phyloP scores from a whole-genome alignment of 73 alveolate genomes.

The Uronychia setigera region DNA sequence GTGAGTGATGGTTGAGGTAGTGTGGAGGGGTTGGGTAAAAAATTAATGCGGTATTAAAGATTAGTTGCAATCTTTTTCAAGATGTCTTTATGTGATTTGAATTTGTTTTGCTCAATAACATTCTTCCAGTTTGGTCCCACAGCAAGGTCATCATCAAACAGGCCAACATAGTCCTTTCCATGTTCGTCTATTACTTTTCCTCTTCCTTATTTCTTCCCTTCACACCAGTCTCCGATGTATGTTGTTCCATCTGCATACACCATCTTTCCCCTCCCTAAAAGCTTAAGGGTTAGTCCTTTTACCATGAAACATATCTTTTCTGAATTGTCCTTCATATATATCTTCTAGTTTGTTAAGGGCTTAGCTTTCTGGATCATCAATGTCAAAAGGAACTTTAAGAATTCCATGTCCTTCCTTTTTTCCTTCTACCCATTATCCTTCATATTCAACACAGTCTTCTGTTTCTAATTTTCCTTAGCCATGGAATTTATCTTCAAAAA shows the following conservation, averaged over 20 bases:
- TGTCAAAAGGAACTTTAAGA: not conserved
- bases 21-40: no score
- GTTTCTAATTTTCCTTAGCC: slow-evolving; percentile 1
- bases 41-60: no score
- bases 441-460: slow-evolving; percentile 5
- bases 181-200: not conserved
- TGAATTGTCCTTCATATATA: not conserved
- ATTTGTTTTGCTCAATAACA: no score
- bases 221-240: not conserved
- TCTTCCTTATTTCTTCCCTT: slow-evolving; percentile 6
- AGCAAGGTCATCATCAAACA: not conserved
- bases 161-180: slow-evolving; percentile 1
- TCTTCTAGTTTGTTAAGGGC: slow-evolving; percentile 4
- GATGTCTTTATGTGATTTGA: no score
- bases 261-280: slow-evolving; percentile 1
- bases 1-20: no score
- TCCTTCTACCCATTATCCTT: slow-evolving; percentile 5
- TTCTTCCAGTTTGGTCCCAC: slow-evolving; percentile 7
- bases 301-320: slow-evolving; percentile 5
- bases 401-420: not conserved
- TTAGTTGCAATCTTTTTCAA: no score
- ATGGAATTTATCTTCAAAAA: slow-evolving; percentile 3
- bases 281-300: not conserved
- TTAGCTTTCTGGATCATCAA: not conserved
- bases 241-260: not conserved